Conservation (phyloP, 345 rosid genomes). For the Acer campestre region DNA sequence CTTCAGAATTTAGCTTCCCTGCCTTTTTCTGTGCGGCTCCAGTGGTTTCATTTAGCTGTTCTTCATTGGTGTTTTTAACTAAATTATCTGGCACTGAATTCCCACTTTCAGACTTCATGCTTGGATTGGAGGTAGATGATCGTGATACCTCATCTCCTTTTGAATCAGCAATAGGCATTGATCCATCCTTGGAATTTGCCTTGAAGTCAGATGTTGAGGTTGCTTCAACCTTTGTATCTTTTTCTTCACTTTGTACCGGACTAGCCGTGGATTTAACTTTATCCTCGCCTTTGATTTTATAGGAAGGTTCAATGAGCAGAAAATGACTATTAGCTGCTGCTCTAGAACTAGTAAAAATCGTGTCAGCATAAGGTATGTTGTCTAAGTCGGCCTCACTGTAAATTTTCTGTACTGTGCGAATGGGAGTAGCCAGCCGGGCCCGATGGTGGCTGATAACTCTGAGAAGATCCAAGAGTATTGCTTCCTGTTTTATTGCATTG, state of each 20-base stretch:
- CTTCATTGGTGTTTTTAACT: slow-evolving; percentile 26
- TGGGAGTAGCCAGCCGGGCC: slow-evolving; percentile 92
- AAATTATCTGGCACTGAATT: too few relatives aligned
- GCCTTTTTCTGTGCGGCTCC: slow-evolving; percentile 31
- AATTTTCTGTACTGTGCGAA: slow-evolving; percentile 82
- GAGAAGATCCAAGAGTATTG: slow-evolving; percentile 85
- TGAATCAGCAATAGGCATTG: slow-evolving; percentile 28
- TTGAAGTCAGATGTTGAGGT: slow-evolving; percentile 30
- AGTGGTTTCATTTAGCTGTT: slow-evolving; percentile 26
- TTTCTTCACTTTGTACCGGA: slow-evolving; percentile 48
- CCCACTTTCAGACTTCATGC: too few relatives aligned
- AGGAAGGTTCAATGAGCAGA: slow-evolving; percentile 75
- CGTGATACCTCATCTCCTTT: slow-evolving; percentile 38
- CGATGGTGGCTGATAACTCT: slow-evolving; percentile 84
- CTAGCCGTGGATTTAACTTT: slow-evolving; percentile 49
- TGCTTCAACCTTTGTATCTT: slow-evolving; percentile 47
- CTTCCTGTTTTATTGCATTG: slow-evolving; percentile 67
- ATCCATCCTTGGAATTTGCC: slow-evolving; percentile 35
- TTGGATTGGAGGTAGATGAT: slow-evolving; percentile 23
- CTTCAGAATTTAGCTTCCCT: slow-evolving; percentile 26
- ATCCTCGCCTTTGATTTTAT: slow-evolving; percentile 68
- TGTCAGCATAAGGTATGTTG: slow-evolving; percentile 63
- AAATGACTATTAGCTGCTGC: slow-evolving; percentile 58
- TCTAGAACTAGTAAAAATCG: slow-evolving; percentile 46
- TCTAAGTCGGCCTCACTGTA: slow-evolving; percentile 76